Conservation (phyloP, 2,329 filamentous ascomycete species). For the Orbilia quercus region DNA sequence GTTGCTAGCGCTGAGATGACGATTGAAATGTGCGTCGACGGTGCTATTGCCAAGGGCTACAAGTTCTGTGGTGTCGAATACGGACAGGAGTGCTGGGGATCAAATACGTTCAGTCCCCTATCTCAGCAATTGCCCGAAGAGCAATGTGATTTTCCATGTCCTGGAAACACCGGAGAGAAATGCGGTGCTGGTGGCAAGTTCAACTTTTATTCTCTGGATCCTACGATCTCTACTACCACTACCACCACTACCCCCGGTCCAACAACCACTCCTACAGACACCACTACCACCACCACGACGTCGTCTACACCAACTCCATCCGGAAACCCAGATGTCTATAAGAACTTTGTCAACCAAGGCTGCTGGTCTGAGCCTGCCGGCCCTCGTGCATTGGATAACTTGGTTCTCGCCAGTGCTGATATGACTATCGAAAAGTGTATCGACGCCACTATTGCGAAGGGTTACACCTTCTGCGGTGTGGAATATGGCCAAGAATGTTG, state of each 20-base stretch:
- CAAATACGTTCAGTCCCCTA: conserved; percentile 58
- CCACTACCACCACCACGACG: conserved; percentile 15
- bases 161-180: conserved; percentile 62
- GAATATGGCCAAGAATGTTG: conserved; percentile 61
- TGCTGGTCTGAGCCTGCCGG: conserved; percentile 26
- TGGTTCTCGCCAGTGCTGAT: conserved; percentile 14
- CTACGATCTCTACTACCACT: conserved; percentile 47
- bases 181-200: conserved; percentile 65
- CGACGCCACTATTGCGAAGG: conserved; percentile 59
- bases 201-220: conserved; percentile 59
- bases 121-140: conserved; percentile 33
- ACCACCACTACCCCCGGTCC: conserved; percentile 56
- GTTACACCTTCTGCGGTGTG: conserved; percentile 62
- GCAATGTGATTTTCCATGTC: conserved; percentile 60
- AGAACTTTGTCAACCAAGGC: conserved; percentile 35
- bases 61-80: conserved; percentile 61
- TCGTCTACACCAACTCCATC: background rate
- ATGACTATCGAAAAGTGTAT: conserved; percentile 62
- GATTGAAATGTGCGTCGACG: conserved; percentile 48
- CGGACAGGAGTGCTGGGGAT: conserved; percentile 56
- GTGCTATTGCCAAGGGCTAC: conserved; percentile 57
- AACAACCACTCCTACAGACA: conserved; percentile 26
- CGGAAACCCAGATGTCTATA: conserved; percentile 29
- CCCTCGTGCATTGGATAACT: conserved; percentile 9
- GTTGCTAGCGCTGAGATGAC: conserved; percentile 32